Evolutionary conservation across 441 rosid species (phyloP).

Genomic region (Corymbia citriodora): DNA sequence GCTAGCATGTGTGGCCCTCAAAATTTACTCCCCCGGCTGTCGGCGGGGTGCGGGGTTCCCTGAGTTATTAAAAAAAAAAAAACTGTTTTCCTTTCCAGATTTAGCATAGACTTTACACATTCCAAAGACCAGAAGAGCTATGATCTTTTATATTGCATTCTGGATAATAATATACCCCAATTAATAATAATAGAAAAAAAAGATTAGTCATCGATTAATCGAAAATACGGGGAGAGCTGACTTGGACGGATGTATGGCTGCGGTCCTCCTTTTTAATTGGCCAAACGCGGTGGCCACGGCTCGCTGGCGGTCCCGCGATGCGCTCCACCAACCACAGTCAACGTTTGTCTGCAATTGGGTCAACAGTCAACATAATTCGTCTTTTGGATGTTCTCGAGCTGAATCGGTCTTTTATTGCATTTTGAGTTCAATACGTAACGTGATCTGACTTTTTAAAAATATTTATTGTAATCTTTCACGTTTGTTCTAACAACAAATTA

Average conservation of each 20-base stretch:
- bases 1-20: no score
- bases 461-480: no score
- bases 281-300: background rate
- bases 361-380: background rate
- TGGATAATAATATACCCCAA: background rate
- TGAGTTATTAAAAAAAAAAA: no score
- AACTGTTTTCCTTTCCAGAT: background rate
- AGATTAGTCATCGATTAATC: background rate
- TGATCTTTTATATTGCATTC: background rate
- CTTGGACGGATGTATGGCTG: background rate
- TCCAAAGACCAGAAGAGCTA: background rate
- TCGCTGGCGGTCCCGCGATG: background rate
- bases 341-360: background rate
- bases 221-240: background rate
- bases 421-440: no score
- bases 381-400: background rate
- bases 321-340: background rate
- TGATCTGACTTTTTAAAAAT: rapidly evolving
- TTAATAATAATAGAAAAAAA: background rate
- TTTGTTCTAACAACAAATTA: no score
- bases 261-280: background rate
- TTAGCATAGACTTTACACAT: background rate
- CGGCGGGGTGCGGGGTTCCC: no score
- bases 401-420: background rate
- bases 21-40: no score